Evolutionary conservation across 2,329 filamentous ascomycete genomes (phyloP).

Genomic region (Colletotrichum karsti): DNA sequence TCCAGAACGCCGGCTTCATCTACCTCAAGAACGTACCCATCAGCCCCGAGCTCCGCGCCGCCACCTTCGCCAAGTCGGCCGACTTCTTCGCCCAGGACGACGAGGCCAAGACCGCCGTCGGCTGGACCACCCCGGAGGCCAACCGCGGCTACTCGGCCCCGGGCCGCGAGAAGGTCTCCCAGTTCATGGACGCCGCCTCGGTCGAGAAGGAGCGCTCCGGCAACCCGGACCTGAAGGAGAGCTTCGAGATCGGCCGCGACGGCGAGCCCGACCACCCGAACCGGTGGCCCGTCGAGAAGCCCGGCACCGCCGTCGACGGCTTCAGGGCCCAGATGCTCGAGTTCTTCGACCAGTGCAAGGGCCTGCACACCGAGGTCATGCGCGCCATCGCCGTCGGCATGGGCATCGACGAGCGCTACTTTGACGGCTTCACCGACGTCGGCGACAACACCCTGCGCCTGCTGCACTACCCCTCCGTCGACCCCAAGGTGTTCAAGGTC

Average conservation of each 20-base stretch:
- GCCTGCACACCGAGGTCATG: slow-evolving; percentile 82
- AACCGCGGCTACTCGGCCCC: slow-evolving; percentile 79
- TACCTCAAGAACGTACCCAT: slow-evolving; percentile 87
- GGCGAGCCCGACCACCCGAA: slow-evolving; percentile 72
- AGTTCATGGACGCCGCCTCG: slow-evolving; percentile 60
- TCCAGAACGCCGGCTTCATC: slow-evolving; percentile 88
- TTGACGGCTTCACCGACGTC: slow-evolving; percentile 76
- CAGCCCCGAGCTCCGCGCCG: slow-evolving; percentile 61
- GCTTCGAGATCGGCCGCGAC: slow-evolving; percentile 71
- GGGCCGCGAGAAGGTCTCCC: slow-evolving; percentile 76
- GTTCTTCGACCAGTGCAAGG: slow-evolving; percentile 80
- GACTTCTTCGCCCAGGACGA: slow-evolving; percentile 74
- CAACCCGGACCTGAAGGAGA: slow-evolving; percentile 73
- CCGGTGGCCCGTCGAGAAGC: slow-evolving; percentile 73
- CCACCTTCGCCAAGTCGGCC: slow-evolving; percentile 73
- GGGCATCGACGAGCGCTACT: slow-evolving; percentile 75
- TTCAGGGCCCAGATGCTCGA: slow-evolving; percentile 78
- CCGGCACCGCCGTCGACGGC: slow-evolving; percentile 54
- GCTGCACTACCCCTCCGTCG: slow-evolving; percentile 79
- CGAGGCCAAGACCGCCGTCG: slow-evolving; percentile 70
- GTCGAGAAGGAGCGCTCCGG: slow-evolving; percentile 65
- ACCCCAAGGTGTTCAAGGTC: slow-evolving; percentile 69
- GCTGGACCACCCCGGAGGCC: slow-evolving; percentile 76
- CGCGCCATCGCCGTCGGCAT: slow-evolving; percentile 85
- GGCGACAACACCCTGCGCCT: slow-evolving; percentile 78